Conservation (phyloP, 176 grass and related monocot genomes). For the Chrysopogon serrulatus region DNA sequence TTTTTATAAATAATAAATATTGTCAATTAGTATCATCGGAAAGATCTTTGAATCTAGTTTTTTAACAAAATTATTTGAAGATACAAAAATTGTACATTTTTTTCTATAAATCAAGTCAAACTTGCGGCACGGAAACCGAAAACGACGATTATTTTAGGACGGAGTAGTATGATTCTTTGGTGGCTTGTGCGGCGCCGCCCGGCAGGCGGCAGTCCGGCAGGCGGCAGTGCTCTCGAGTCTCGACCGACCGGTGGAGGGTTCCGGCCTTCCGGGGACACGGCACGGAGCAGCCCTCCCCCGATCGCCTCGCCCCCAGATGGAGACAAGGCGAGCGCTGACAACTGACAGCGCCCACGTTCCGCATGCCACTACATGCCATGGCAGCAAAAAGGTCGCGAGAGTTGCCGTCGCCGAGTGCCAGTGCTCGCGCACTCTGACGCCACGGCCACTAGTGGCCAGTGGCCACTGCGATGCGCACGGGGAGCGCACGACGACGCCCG, state of each 20-base stretch:
- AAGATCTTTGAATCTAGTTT: too few relatives aligned
- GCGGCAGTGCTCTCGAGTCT: not conserved
- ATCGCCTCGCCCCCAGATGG: not conserved
- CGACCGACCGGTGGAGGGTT: not conserved
- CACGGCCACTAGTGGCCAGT: too few relatives aligned
- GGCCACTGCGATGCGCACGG: not conserved
- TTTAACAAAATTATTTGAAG: too few relatives aligned
- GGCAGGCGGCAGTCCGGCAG: not conserved
- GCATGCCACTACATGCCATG: not conserved
- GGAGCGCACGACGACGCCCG: too few relatives aligned
- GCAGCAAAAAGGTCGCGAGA: not conserved
- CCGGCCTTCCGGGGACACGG: not conserved
- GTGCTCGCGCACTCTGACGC: too few relatives aligned
- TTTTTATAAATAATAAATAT: too few relatives aligned
- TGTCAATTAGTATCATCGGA: too few relatives aligned
- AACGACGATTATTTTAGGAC: too few relatives aligned
- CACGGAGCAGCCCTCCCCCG: not conserved
- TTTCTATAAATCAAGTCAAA: too few relatives aligned
- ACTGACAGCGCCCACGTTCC: not conserved
- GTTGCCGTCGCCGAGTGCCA: not conserved
- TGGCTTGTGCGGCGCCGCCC: not conserved
- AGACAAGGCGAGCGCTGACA: not conserved
- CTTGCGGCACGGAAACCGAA: too few relatives aligned
- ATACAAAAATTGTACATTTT: too few relatives aligned
- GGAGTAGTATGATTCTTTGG: not conserved